These are phyloP conservation scores for Solioccasus polychromus DNA, from an alignment of 768 basidiomycete genomes.

Conservation along the genomic window DNA sequence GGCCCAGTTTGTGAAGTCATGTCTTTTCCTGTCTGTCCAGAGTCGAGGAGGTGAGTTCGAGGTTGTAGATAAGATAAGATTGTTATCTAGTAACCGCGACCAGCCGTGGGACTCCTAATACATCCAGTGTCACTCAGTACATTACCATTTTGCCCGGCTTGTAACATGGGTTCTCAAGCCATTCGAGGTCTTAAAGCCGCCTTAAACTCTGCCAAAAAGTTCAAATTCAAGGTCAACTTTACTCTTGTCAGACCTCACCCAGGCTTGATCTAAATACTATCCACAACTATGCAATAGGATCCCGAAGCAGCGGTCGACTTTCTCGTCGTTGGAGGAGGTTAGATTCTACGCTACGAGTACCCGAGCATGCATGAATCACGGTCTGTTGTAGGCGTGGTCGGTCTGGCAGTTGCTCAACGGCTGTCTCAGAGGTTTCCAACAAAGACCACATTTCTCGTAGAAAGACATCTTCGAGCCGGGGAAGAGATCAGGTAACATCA, in stretches of 20 bases:
- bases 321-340: slow-evolving; percentile 86
- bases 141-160: not conserved
- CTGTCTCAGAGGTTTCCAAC: slow-evolving; percentile 61
- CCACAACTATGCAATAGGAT: slow-evolving; percentile 39
- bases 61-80: slow-evolving; percentile 20
- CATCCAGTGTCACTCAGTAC: too few species aligned
- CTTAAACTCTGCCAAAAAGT: slow-evolving; percentile 58
- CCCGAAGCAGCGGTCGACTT: slow-evolving; percentile 79
- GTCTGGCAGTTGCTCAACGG: slow-evolving; percentile 79
- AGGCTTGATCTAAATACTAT: not conserved
- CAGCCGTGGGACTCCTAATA: too few species aligned
- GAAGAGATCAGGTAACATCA: slow-evolving; percentile 76
- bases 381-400: slow-evolving; percentile 69
- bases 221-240: slow-evolving; percentile 57
- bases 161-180: slow-evolving; percentile 29
- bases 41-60: too few species aligned
- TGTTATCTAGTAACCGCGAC: slow-evolving; percentile 10
- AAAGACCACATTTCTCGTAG: slow-evolving; percentile 77
- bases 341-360: not conserved
- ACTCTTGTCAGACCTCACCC: not conserved
- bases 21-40: slow-evolving; percentile 8
- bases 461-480: slow-evolving; percentile 70
- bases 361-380: not conserved
- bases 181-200: slow-evolving; percentile 55
- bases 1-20: slow-evolving; percentile 27